Base-by-base conservation (phyloP, 371 early-diverging fungal genomes). In the Mortierella sp. region DNA sequence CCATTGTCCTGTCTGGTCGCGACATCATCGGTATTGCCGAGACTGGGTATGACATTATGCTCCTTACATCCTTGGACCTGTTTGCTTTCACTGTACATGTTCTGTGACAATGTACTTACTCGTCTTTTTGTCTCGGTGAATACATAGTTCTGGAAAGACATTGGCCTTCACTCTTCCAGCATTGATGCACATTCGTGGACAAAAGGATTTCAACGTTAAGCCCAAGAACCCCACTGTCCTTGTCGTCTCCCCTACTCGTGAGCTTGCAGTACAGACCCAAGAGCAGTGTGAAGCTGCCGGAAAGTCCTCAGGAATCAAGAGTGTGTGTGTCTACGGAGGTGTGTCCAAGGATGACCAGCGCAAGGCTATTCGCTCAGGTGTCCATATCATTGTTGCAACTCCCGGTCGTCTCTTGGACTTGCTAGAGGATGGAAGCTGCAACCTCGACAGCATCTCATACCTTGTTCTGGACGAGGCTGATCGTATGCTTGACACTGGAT, bases 111-210 rank as follows among this genome's bases (percentile, higher is more conserved):
- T n/a, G n/a, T n/a, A n/a, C n/a, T n/a, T n/a, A n/a, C n/a, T n/a
- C n/a, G n/a, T n/a, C n/a, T n/a, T n/a, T n/a, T n/a, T n/a, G n/a
- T n/a, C n/a, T n/a, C n/a, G n/a, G n/a, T n/a, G n/a, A n/a, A n/a
- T n/a, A n/a, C n/a, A n/a, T n/a, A n/a, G n/a, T n/a, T 34, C 97
- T n/a, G 99, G 99, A 39, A 99, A 99, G 83, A 99, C 99, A 0
- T 83, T 98, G 19, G 90, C 98, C 0, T 99, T 98, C 84, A 93
- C 94, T 16, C 70, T 98, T n/a, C 99, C 99, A 27, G 81, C 87
- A 70, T 85, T 90, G 54, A 89, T 94, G 90, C 87, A 86, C 72
- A 92, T 62, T 24, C 82, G 92, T 88, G 28, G 96, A 95, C 70
- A 67, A 84, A 25, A 82, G 91, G 60, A 80, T 93, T 55, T 94